Conservation (phyloP, 768 basidiomycete genomes). For the Kwoniella pini region DNA sequence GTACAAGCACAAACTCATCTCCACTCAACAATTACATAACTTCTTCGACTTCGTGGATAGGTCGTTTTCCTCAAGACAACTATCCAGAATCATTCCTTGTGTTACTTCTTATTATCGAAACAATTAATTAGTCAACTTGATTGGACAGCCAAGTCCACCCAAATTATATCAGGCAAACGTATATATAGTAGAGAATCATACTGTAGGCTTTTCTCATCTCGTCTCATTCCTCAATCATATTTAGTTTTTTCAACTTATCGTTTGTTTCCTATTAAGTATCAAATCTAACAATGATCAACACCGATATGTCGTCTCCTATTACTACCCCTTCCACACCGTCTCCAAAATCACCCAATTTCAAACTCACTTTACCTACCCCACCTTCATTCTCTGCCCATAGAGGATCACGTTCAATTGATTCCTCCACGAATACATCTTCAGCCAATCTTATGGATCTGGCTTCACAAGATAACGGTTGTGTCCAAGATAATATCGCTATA, state of each 20-base stretch:
- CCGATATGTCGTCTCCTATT: constrained; percentile 4
- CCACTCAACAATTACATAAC: too few species aligned
- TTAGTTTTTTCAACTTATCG: neutral
- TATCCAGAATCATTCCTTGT: neutral
- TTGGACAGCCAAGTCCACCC: neutral
- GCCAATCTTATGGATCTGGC: neutral
- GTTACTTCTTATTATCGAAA: neutral
- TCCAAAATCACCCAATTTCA: constrained; percentile 10
- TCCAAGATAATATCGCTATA: neutral
- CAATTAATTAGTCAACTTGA: neutral
- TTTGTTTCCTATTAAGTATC: neutral
- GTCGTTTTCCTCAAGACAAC: neutral
- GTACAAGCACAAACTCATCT: too few species aligned
- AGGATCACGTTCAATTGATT: neutral
- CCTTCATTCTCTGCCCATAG: constrained; percentile 40
- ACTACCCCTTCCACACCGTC: constrained; percentile 5
- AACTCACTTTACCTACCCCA: constrained; percentile 39
- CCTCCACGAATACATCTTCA: neutral
- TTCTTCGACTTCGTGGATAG: constrained; percentile 6
- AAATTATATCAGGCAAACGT: neutral
- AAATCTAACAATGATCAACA: neutral
- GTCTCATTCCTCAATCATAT: neutral
- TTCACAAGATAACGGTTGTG: neutral
- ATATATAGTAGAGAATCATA: neutral
- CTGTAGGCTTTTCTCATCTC: neutral